Conservation (phyloP, 2,329 filamentous ascomycete species). For the Beauveria sp. region DNA sequence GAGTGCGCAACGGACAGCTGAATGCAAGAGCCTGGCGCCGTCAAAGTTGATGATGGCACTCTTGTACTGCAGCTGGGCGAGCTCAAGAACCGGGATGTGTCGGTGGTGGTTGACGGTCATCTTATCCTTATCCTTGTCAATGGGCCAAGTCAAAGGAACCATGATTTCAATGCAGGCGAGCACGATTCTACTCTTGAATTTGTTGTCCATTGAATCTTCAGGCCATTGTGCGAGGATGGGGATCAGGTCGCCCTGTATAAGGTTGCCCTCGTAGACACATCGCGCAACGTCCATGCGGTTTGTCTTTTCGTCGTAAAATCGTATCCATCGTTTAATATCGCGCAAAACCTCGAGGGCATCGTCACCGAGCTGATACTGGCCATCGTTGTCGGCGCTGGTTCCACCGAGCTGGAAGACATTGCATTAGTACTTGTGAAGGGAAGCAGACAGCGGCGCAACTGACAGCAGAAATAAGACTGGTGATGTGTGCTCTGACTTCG, state of each 20-base stretch:
- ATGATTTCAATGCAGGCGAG: conserved; percentile 85
- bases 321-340: conserved; percentile 92
- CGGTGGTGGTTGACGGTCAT: conserved; percentile 91
- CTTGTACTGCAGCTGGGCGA: conserved; percentile 87
- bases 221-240: conserved; percentile 82
- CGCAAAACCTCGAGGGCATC: conserved; percentile 87
- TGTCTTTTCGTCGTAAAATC: conserved; percentile 85
- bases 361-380: conserved; percentile 82
- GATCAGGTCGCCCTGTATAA: conserved; percentile 83
- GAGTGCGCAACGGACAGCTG: conserved; percentile 70
- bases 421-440: conserved; percentile 12
- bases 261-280: conserved; percentile 83
- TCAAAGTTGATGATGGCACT: conserved; percentile 79
- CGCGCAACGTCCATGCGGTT: conserved; percentile 92
- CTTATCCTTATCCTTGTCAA: conserved; percentile 68
- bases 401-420: conserved; percentile 63
- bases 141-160: conserved; percentile 88
- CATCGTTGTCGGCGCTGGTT: conserved; percentile 68
- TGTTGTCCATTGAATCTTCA: conserved; percentile 63
- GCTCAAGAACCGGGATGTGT: conserved; percentile 81
- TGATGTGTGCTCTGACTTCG: conserved; percentile 87
- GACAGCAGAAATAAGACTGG: conserved; percentile 88
- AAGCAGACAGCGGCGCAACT: conserved; percentile 27
- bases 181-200: conserved; percentile 69
- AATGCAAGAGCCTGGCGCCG: conserved; percentile 67